Base-by-base conservation (phyloP, 2,329 filamentous ascomycete species). In the Epichloe hybrida region DNA sequence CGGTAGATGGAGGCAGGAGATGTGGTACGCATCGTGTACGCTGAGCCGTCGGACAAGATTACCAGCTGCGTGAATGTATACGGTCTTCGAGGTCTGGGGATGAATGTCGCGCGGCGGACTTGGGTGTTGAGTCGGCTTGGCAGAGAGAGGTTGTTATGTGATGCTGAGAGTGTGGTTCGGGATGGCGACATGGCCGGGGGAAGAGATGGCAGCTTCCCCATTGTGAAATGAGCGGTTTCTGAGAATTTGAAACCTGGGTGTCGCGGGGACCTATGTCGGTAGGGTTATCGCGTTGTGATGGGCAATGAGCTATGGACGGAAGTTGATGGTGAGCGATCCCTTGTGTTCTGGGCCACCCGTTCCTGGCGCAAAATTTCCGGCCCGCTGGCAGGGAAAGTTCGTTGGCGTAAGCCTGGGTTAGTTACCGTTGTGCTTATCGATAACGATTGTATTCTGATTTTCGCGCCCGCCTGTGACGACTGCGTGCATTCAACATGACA, bases 1-100 rank as follows among this genome's bases (percentile, higher is more conserved):
- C 73, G 72, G 69, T 80, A 77, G 45, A 85, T 66, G 3, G 77
- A 74, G 37, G 69, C 58, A 0, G 88, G 87, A 11, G 80, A 87
- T 11, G 86, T 88, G 23, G 87, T 90, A 64, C 86, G 86, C 62
- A 83, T 76, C 46, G 84, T 82, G 70, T 81, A 97, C 53, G 90
- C 86, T 62, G 81, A 86, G 59, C 93, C 93, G 73, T 98, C 93
- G 40, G 85, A 88, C 56, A 97, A 84, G 50, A 89, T 90, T 58
- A 98, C 76, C 54, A 98, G 79, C 71, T 98, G 93, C n/a, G 91
- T 96, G 75, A 96, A 97, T 58, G 84, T 88, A 76, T 96, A 97
- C 40, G 93, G 91, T 5, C 90, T 81, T 63, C 89, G 86, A n/a
- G 89, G 89, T 15, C 93, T 88, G 55, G 78, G 79, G 64, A 97